A percentile compares a stretch with the other conserved stretches of the same genome.
phyloP scores from a whole-genome alignment of 2,329 filamentous ascomycete genomes.

The Pestalotiopsis sp. region DNA sequence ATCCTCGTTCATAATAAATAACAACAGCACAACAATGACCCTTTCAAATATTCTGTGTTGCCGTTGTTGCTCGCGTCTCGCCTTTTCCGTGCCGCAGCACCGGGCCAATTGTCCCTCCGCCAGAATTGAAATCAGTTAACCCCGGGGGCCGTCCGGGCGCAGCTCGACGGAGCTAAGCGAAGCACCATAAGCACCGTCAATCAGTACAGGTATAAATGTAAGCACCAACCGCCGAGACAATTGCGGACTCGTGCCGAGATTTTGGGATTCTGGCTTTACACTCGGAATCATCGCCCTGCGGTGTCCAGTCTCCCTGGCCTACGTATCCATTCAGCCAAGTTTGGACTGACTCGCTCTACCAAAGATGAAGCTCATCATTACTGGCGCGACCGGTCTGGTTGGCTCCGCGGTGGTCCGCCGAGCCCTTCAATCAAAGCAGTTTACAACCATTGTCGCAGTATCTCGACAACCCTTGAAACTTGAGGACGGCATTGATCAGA shows the following conservation, averaged over 20 bases:
- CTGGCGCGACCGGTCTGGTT: slow-evolving; percentile 45
- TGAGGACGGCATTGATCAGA: slow-evolving; percentile 24
- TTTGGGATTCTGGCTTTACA: neutral
- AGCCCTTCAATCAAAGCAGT: slow-evolving; percentile 35
- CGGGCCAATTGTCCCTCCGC: neutral
- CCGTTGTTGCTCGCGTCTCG: neutral
- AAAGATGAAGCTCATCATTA: slow-evolving; percentile 34
- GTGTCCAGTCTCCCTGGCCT: neutral
- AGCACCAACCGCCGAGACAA: neutral
- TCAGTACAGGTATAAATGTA: neutral
- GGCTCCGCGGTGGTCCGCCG: slow-evolving; percentile 47
- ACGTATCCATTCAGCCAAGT: neutral
- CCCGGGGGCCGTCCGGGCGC: neutral
- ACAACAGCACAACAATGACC: neutral
- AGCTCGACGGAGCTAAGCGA: neutral
- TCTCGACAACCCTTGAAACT: slow-evolving; percentile 40
- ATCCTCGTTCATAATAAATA: neutral
- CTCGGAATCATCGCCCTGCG: neutral
- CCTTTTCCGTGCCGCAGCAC: neutral
- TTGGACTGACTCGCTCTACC: neutral
- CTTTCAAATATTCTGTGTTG: no score
- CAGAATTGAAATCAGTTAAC: neutral
- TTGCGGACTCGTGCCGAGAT: neutral
- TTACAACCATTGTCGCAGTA: slow-evolving; percentile 45
- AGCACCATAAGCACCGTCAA: neutral